phyloP scores from a whole-genome alignment of 495 filamentous ascomycete species.

The Rostrohypoxylon terebratum region DNA sequence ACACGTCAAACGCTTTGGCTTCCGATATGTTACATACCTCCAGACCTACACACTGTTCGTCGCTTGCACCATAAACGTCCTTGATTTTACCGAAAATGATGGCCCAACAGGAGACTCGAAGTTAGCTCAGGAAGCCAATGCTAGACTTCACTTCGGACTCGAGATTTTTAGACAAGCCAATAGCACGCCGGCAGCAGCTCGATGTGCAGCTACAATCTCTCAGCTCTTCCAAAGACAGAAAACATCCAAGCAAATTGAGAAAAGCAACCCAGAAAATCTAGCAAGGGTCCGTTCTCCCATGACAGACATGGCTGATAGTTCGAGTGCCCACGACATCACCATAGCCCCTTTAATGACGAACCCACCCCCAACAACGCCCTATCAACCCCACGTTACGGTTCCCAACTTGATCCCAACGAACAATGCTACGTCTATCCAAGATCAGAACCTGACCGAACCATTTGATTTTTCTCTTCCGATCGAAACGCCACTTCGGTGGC shows the following conservation, averaged over 20 bases:
- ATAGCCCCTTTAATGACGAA: background rate
- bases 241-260: background rate
- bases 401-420: background rate
- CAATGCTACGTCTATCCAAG: background rate
- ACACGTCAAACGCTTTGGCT: constrained; percentile 15
- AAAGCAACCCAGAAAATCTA: background rate
- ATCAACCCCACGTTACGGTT: background rate
- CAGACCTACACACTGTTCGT: constrained; percentile 13
- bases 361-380: background rate
- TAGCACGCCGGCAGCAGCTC: constrained; percentile 15
- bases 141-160: constrained; percentile 23
- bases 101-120: background rate
- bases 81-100: constrained; percentile 6
- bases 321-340: background rate
- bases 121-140: constrained; percentile 20
- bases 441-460: background rate
- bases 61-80: constrained; percentile 18
- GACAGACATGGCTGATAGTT: background rate
- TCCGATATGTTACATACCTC: constrained; percentile 3
- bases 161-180: constrained; percentile 24
- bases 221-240: constrained; percentile 11
- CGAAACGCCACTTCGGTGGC: constrained; percentile 6
- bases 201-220: constrained; percentile 3
- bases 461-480: constrained; percentile 10
- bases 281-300: background rate